Evolutionary conservation across 2,329 filamentous ascomycete species (phyloP), one percentile per base, ranked within the genome.

Genomic region (Colletotrichum simmondsii): DNA sequence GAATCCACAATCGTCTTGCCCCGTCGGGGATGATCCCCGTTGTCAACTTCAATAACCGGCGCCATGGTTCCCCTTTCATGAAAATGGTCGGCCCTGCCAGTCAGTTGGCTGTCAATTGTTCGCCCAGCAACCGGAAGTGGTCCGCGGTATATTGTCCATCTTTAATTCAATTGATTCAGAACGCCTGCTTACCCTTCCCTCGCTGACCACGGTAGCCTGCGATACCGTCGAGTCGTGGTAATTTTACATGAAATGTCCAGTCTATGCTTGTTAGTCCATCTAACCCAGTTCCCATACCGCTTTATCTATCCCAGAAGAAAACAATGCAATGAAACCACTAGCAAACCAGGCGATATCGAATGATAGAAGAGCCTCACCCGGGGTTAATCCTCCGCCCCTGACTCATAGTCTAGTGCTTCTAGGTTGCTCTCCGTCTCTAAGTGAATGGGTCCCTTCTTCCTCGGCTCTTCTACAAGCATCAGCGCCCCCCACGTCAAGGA

Each of bases 391-490:
- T 61, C 72, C 8, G 57, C 58, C 8, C 46, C 72, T 16, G 68
- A 65, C 46, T 73, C 54, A 24, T 68, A 59, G 10, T 62, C 66
- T 46, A 72, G 2, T 1, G 32, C 62, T 8, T 72, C 68, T 5
- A 19, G 30, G 7, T n/a, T 37, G 2, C 54, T 32, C 5, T 56
- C 35, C 8, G 49, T 57, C n/a, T 68, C 74, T 5, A 68, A 26
- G 11, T 58, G 61, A 3, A 72, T 54, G 24, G 68, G 6, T 3
- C 54, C 72, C 54, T 68, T 73, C 66, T 76, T 78, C 70, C 75
- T 79, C 14, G 83, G 84, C 46, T 80, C 78, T 14, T 75, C 75
- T 3, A 85, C 81, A 60, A 83, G 80, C 14, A 74, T 65, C 56
- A 80, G 65, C 0, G 80, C 80, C 2, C 77, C 63, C 70, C 79